Conservation (phyloP, 495 filamentous ascomycete species). For the Aspergillus sclerotioniger region DNA sequence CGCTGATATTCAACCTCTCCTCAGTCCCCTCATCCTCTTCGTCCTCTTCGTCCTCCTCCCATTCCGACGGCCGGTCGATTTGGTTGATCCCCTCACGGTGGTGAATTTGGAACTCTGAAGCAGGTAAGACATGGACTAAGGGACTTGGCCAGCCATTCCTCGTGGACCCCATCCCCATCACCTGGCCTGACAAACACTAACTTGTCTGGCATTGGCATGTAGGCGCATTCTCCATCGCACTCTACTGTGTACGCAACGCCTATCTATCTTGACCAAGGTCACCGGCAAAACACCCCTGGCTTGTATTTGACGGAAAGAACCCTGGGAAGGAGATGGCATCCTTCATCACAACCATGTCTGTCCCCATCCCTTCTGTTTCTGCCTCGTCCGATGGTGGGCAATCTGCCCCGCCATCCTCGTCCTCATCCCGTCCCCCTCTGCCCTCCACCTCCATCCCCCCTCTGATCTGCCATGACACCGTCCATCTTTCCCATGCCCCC, state of each 20-base stretch:
- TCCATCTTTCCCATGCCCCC: slow-evolving; percentile 33
- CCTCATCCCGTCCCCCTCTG: slow-evolving; percentile 16
- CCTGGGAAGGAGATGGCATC: slow-evolving; percentile 52
- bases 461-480: slow-evolving; percentile 29
- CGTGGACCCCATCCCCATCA: neutral
- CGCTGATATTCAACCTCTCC: neutral
- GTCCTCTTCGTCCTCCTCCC: neutral
- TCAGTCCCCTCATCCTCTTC: neutral
- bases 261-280: neutral
- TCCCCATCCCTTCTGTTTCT: slow-evolving; percentile 41
- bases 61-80: neutral
- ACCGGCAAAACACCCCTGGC: neutral
- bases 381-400: slow-evolving; percentile 29
- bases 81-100: neutral
- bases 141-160: too few species aligned
- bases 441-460: slow-evolving; percentile 23
- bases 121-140: neutral
- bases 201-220: slow-evolving; percentile 15
- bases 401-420: slow-evolving; percentile 22
- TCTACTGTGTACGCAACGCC: slow-evolving; percentile 1
- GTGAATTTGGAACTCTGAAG: too few species aligned
- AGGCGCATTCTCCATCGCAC: slow-evolving; percentile 15
- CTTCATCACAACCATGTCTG: slow-evolving; percentile 71
- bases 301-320: slow-evolving; percentile 8
- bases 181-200: neutral